phyloP scores from a whole-genome alignment of 352 stramenopile genomes.

The Phytophthora constricta region DNA sequence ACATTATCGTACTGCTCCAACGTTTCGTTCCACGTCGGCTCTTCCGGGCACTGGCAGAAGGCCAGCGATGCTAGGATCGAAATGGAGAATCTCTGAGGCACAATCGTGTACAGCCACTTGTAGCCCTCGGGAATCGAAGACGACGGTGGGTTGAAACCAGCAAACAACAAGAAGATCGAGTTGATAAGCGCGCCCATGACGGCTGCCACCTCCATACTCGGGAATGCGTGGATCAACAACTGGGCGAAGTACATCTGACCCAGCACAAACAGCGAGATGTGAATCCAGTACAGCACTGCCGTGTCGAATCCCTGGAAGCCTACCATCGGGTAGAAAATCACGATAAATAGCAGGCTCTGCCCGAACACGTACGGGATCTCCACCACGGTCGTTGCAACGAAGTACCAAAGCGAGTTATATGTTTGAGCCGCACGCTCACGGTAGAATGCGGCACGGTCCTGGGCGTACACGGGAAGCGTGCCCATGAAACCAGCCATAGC shows the following conservation, averaged over 20 bases:
- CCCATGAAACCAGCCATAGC: slow-evolving; percentile 66
- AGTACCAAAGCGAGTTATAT: neutral
- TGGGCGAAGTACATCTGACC: slow-evolving; percentile 36
- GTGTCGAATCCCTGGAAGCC: slow-evolving; percentile 1
- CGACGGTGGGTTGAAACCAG: neutral
- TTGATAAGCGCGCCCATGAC: slow-evolving; percentile 3
- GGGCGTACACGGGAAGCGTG: slow-evolving; percentile 43
- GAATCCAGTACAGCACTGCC: slow-evolving; percentile 40
- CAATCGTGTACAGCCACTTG: slow-evolving; percentile 5
- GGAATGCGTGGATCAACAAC: slow-evolving; percentile 30
- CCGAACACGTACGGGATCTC: slow-evolving; percentile 5
- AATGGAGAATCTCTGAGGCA: slow-evolving; percentile 1
- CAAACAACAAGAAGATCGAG: slow-evolving; percentile 3
- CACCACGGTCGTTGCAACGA: neutral
- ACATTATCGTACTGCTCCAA: neutral
- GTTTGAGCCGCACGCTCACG: neutral
- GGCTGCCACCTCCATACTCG: slow-evolving; percentile 28
- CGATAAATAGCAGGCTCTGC: slow-evolving; percentile 1
- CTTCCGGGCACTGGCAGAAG: slow-evolving; percentile 1
- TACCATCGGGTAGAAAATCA: slow-evolving; percentile 4
- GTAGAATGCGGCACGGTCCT: slow-evolving; percentile 34
- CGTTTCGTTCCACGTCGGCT: slow-evolving; percentile 1
- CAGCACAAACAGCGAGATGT: slow-evolving; percentile 31
- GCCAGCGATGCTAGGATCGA: slow-evolving; percentile 1
- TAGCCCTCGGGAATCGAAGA: neutral